phyloP scores from a whole-genome alignment of 331 rosid species.

The Rhamnella rubrinervis region DNA sequence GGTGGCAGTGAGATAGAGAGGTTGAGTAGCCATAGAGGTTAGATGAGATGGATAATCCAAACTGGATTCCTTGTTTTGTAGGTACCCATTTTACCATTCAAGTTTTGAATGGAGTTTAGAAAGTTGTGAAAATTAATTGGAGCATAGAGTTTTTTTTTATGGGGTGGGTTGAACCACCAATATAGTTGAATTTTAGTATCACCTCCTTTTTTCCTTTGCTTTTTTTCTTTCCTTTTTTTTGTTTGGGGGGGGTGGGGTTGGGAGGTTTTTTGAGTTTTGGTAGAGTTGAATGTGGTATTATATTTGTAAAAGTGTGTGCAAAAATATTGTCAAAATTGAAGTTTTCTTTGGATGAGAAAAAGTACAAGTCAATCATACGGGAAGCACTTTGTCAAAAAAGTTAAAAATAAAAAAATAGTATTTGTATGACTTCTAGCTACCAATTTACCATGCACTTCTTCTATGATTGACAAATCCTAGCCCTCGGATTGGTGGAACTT shows the following conservation, averaged over 20 bases:
- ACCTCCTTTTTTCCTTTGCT: too few species aligned
- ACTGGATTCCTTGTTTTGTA: constrained; percentile 48
- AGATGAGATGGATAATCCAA: constrained; percentile 38
- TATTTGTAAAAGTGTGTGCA: constrained; percentile 20
- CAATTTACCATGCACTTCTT: constrained; percentile 4
- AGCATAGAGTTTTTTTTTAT: constrained; percentile 17
- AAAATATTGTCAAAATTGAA: constrained; percentile 32
- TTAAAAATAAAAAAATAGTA: background rate
- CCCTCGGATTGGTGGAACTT: background rate
- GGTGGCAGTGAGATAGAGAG: constrained; percentile 27
- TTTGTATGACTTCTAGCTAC: background rate
- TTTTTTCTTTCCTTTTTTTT: too few species aligned
- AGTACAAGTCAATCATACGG: background rate
- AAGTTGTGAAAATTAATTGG: constrained; percentile 7
- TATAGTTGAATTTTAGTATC: constrained; percentile 57
- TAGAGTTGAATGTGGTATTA: too few species aligned
- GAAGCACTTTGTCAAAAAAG: constrained; percentile 20
- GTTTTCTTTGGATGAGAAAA: background rate
- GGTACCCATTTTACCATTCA: constrained; percentile 6
- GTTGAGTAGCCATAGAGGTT: constrained; percentile 22
- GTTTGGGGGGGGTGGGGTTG: too few species aligned
- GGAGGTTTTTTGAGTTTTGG: too few species aligned
- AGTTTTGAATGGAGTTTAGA: background rate
- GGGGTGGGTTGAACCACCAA: constrained; percentile 80
- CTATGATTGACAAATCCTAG: background rate